These are phyloP conservation scores for Coprinopsis marcescibilis DNA, from an alignment of 768 basidiomycete genomes.

Conservation along the genomic window DNA sequence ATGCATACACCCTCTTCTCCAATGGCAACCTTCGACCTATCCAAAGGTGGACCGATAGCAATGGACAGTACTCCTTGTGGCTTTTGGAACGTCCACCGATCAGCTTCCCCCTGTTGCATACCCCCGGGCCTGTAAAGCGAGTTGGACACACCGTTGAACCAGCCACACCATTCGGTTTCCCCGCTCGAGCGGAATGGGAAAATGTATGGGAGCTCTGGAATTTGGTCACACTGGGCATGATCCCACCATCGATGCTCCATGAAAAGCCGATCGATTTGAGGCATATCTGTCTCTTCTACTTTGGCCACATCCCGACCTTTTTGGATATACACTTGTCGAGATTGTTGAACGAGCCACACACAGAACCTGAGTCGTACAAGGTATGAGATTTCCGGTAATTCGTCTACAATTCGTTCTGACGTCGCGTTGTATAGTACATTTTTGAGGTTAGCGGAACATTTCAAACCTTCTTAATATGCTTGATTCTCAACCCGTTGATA, in stretches of 20 bases:
- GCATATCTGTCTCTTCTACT: slow-evolving; percentile 95
- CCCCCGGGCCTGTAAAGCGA: slow-evolving; percentile 25
- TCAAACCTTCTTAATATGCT: background rate
- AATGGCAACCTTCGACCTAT: slow-evolving; percentile 76
- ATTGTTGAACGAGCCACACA: slow-evolving; percentile 69
- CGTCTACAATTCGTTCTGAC: slow-evolving; percentile 12
- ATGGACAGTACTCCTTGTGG: slow-evolving; percentile 77
- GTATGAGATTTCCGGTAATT: slow-evolving; percentile 22
- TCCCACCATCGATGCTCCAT: slow-evolving; percentile 78
- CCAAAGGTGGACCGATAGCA: slow-evolving; percentile 77
- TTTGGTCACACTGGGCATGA: slow-evolving; percentile 76
- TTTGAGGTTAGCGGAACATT: slow-evolving; percentile 55
- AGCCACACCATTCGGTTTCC: slow-evolving; percentile 49
- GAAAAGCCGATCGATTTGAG: slow-evolving; percentile 90
- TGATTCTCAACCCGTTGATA: slow-evolving; percentile 23
- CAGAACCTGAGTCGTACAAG: slow-evolving; percentile 81
- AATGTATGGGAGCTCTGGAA: slow-evolving; percentile 89
- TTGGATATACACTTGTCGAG: slow-evolving; percentile 84
- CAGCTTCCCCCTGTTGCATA: slow-evolving; percentile 57
- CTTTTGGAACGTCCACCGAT: slow-evolving; percentile 85
- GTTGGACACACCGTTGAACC: slow-evolving; percentile 11
- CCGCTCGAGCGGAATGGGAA: slow-evolving; percentile 74
- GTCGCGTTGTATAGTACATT: slow-evolving; percentile 44
- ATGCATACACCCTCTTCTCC: slow-evolving; percentile 65
- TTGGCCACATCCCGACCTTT: slow-evolving; percentile 92